Evolutionary conservation across 208 protist genomes (phyloP), one percentile per base, ranked within the genome.

Genomic region (Leishmania mexicana): DNA sequence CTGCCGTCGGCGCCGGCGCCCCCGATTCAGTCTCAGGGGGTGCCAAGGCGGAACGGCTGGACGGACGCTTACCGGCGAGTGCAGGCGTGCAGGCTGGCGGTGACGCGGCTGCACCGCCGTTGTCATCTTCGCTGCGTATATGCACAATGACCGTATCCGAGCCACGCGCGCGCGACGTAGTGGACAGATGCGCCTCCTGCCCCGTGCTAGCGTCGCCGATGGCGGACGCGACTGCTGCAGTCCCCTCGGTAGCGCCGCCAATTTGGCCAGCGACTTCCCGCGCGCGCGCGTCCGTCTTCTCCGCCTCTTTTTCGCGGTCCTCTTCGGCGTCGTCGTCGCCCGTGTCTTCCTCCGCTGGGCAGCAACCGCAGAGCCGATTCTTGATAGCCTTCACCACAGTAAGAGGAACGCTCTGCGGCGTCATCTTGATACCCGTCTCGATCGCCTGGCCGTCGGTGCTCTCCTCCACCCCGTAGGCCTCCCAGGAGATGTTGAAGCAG

Each of bases 401-500:
- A 64, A 70, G 75, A 15, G 87, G 87, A 64, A 86, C 76, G 67
- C 85, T 90, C 79, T 84, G 62, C 47, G 87, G 81, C 7, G 71
- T 79, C 53, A 90, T 42, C 58, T 83, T 79, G 57, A 88, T 76
- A 13, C 87, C 81, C 31, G 81, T 90, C 49, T 80, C 87, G 47
- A 90, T 84, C 57, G 71, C 13, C 6, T 75, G 80, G 70, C 85
- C 88, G 65, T 74, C 81, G 0, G 68, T 70, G 77, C 80, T 85
- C 53, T 89, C 81, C 83, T 87, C 86, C 71, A 89, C 83, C 3
- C 79, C 76, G 80, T 92, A 91, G 62, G 87, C 92, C 84, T 97
- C 91, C 93, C 92, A 97, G 8, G 93, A 96, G 35, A 96, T 78
- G 80, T 97, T 98, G 80, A 92, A 95, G 87, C 94, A 96, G 84